phyloP scores from a whole-genome alignment of 139 green algal genomes.

The Yamagishiella unicocca region DNA sequence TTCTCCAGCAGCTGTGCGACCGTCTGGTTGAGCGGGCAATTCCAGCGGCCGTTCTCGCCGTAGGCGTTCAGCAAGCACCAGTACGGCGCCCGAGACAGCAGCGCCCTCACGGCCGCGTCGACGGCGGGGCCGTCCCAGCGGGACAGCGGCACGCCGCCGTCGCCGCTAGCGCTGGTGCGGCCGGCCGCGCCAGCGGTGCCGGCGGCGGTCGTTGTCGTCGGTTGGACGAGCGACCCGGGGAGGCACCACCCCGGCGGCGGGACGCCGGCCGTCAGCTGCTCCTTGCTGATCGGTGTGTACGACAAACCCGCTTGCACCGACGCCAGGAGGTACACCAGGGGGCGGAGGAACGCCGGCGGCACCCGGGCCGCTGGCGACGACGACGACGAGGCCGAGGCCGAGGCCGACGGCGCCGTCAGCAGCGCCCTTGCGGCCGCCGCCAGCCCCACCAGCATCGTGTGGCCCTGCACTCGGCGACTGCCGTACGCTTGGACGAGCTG shows the following conservation, averaged over 20 bases:
- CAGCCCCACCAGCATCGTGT: slow-evolving; percentile 28
- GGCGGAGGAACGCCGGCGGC: slow-evolving; percentile 27
- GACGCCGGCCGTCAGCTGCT: not conserved
- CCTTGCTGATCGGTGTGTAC: not conserved
- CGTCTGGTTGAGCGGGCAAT: slow-evolving; percentile 6
- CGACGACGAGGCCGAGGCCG: not conserved
- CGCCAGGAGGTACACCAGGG: slow-evolving; percentile 12
- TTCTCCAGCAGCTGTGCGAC: not conserved
- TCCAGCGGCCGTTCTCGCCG: slow-evolving; percentile 15
- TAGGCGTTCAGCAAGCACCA: slow-evolving; percentile 35
- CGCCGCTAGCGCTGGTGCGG: not conserved
- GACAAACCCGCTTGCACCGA: not conserved
- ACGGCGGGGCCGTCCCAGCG: not conserved
- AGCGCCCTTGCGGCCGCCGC: not conserved
- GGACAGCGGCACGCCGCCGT: not conserved
- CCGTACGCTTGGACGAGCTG: not conserved
- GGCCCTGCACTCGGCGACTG: slow-evolving; percentile 17
- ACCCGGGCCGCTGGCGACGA: not conserved
- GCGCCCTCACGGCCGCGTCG: slow-evolving; percentile 2
- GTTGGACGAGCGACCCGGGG: slow-evolving; percentile 9
- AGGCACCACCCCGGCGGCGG: slow-evolving; percentile 29
- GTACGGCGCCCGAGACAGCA: slow-evolving; percentile 12
- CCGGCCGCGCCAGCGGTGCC: not conserved
- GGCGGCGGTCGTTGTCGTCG: not conserved
- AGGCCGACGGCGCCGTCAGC: not conserved